These are phyloP conservation scores for Penicillium riverlandense DNA, from an alignment of 495 filamentous ascomycete species.

Conservation along the genomic window DNA sequence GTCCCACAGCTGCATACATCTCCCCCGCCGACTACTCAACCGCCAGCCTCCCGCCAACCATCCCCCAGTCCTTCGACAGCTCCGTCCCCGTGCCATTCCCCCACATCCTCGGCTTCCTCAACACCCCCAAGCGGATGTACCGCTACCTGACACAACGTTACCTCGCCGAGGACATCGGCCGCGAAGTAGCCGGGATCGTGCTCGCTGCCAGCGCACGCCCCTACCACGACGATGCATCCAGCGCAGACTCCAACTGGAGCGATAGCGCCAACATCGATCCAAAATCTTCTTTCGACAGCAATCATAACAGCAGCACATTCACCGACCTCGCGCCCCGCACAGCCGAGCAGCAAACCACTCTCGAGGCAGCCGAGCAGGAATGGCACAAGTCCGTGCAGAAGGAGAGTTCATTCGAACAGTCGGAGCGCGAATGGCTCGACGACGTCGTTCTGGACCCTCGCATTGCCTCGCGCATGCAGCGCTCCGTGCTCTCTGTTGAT, in stretches of 20 bases:
- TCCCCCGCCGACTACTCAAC: slow-evolving; percentile 58
- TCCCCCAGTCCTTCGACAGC: slow-evolving; percentile 58
- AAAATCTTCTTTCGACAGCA: slow-evolving; percentile 12
- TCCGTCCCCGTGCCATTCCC: slow-evolving; percentile 71
- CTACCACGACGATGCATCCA: slow-evolving; percentile 26
- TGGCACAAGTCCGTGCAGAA: slow-evolving; percentile 81
- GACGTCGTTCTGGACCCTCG: slow-evolving; percentile 71
- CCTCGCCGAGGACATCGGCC: slow-evolving; percentile 80
- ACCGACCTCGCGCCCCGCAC: slow-evolving; percentile 7
- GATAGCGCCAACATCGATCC: slow-evolving; percentile 22
- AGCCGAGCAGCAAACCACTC: slow-evolving; percentile 64
- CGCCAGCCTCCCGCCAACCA: slow-evolving; percentile 48
- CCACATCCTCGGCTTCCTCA: slow-evolving; percentile 87
- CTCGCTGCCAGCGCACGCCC: slow-evolving; percentile 54
- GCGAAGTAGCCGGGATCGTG: slow-evolving; percentile 80
- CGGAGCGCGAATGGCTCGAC: slow-evolving; percentile 68
- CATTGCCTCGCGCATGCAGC: slow-evolving; percentile 74
- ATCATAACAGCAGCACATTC: neutral
- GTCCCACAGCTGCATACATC: slow-evolving; percentile 55
- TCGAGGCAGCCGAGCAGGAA: slow-evolving; percentile 71
- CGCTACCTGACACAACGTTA: slow-evolving; percentile 83
- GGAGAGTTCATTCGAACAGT: slow-evolving; percentile 26
- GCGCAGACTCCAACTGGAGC: slow-evolving; percentile 16
- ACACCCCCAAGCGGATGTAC: slow-evolving; percentile 78
- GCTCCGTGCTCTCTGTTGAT: slow-evolving; percentile 54